Base-by-base conservation (phyloP, 352 stramenopile genomes). In the Phytophthora pistaciae region DNA sequence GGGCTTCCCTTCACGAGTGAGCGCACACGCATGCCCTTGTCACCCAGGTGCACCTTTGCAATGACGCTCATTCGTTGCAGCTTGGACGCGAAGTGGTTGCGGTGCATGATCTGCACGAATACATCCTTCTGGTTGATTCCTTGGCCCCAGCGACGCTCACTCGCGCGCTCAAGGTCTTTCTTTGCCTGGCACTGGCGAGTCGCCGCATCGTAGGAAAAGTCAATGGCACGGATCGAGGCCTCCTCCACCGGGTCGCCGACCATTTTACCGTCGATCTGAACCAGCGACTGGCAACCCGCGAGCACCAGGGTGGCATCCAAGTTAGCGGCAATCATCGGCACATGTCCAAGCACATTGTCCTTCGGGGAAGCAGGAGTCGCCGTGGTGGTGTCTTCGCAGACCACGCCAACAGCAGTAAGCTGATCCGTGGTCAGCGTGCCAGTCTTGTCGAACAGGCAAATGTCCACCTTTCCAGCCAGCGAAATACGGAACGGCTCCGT, bases 361-460 rank as follows among this genome's bases (percentile, higher is more conserved):
- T 75, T 83, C 11, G 68, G 71, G 16, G 56, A 18, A 49, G 71
- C 68, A 16, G 60, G 77, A 33, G 83, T 85, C 20, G 75, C 50
- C 7, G 62, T 64, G 0, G 68, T 91, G 3, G 83, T 82, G 65
- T 95, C 88, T 61, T 95, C 79, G 48, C 90, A 95, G 1, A 97
- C 91, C 3, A 99, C 94, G 56, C 98, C 98, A 58, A 95, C 86
- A 1, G 98, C 84, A 31, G 91, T 96, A 60, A 99, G 91, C 70
- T 98, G 91, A 77, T 99, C 98, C 23, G 91, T 99, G 0, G 98
- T 99, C 38, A 99, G 78, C 7, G 98, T 99, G 27, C 98, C 98
- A 0, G 98, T 99, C 82, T 99, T 99, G 79, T 99, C 98, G 71
- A 99, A 99, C 33, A 97, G 90, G 66, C 97, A 99, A 69, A 98